Conservation (phyloP, 140 eudicot species). For the Oenanthe javanica region DNA sequence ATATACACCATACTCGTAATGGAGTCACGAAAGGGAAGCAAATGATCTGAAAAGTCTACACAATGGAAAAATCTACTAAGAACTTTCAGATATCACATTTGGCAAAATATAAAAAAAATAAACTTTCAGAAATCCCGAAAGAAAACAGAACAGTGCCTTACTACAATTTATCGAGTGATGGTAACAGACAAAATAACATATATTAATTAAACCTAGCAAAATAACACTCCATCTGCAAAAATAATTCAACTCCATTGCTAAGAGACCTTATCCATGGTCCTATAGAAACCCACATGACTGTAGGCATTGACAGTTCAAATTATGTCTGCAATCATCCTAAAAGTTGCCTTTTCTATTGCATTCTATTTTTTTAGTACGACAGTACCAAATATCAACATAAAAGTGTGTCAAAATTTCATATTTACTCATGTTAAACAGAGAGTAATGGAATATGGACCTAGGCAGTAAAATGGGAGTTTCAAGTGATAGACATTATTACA, state of each 20-base stretch:
- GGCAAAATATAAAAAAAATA: neutral
- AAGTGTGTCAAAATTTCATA: neutral
- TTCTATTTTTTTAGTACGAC: neutral
- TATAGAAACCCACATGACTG: neutral
- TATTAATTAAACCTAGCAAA: neutral
- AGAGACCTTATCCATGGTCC: neutral
- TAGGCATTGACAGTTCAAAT: neutral
- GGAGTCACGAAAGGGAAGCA: too few relatives aligned
- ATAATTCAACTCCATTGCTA: neutral
- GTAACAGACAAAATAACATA: neutral
- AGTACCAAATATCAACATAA: neutral
- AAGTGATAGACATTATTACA: neutral
- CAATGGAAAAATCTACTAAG: neutral
- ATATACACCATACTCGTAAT: neutral
- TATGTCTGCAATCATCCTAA: neutral
- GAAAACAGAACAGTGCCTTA: neutral
- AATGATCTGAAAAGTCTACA: neutral
- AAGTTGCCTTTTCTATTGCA: neutral
- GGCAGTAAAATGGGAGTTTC: neutral
- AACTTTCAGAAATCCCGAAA: neutral
- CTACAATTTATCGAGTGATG: too few relatives aligned
- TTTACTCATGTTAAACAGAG: neutral
- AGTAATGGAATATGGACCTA: neutral
- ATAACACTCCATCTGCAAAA: neutral
- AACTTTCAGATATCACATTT: neutral